A percentile compares a stretch with the other conserved stretches of the same genome.
phyloP scores from a whole-genome alignment of 129 eudicot species.

The Smallanthus sonchifolius region DNA sequence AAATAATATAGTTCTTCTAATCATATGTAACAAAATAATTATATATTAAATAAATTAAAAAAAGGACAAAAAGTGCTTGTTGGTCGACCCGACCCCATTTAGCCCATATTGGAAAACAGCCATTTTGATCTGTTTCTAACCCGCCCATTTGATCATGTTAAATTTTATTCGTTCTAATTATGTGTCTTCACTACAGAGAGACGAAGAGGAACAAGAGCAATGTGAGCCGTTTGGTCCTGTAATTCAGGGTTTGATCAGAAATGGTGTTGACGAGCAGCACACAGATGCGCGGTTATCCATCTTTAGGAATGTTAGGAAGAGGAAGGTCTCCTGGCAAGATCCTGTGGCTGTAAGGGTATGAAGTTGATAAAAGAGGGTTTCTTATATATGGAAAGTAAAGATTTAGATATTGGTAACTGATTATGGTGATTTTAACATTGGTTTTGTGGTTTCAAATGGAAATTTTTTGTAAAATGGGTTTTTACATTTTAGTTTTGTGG shows the following conservation, averaged over 20 bases:
- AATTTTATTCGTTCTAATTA: background rate
- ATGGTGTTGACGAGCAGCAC: constrained; percentile 9
- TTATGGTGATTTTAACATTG: background rate
- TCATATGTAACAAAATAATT: background rate
- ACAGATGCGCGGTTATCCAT: constrained; percentile 43
- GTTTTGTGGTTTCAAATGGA: background rate
- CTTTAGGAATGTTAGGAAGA: constrained; percentile 55
- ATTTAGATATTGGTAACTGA: background rate
- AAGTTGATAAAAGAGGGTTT: background rate
- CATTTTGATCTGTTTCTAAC: background rate
- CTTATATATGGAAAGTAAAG: background rate
- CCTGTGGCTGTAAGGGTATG: constrained; percentile 62
- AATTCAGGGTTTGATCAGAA: constrained; percentile 18
- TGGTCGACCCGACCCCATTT: background rate
- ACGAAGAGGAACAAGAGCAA: constrained; percentile 54
- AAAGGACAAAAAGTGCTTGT: background rate
- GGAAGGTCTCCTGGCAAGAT: constrained; percentile 90
- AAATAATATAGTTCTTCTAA: background rate
- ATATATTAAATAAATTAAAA: background rate
- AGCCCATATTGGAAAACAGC: background rate
- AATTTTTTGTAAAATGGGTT: background rate
- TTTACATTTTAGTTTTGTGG: background rate
- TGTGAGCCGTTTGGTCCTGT: constrained; percentile 14
- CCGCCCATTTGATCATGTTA: background rate
- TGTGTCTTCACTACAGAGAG: constrained; percentile 34